Base-by-base conservation (phyloP, 2,329 filamentous ascomycete genomes). In the Aureobasidium pullulans region DNA sequence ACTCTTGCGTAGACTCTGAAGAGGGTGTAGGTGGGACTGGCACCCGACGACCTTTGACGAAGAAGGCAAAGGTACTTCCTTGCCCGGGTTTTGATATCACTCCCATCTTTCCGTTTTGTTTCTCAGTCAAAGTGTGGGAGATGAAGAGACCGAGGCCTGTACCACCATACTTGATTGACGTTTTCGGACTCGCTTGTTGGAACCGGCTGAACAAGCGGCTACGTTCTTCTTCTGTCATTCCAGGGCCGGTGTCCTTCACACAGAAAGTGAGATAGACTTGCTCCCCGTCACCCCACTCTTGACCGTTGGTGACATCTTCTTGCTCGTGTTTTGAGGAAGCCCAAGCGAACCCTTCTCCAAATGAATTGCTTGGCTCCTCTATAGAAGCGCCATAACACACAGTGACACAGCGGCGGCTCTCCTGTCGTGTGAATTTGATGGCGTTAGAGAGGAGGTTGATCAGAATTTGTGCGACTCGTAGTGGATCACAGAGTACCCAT, bases 131-230 rank as follows among this genome's bases (percentile, higher is more conserved):
- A 39, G 84, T 78, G 16, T 84, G 78, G 48, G 82, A 86, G 58
- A 89, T 89, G 67, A 87, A 89, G 0, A 89, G 75, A 0, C 87
- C 87, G 0, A 90, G 76, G 0, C 87, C 87, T 0, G 82, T 85
- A 0, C 87, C 87, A 16, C 86, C 86, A 63, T 88, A 87, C 61
- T 86, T 81, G 39, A 85, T 80, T 62, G 86, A 84, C 0, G 84
- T 87, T 60, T 6, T 81, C 2, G 84, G 81, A 19, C 80, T 86
- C 0, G 84, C 83, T 70, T 88, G 86, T n/a, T 83, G 81, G 67
- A 89, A 89, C 31, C 84, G 79, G 63, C 86, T 80, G 68, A 89
- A 89, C 0, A 89, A 75, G 39, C 79, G 62, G 0, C 64, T 57
- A 16, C 64, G 68, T 53, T 74, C 71, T 6, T 71, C 67, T 8